phyloP scores from a whole-genome alignment of 2,329 filamentous ascomycete species.

The Fusarium sp. region DNA sequence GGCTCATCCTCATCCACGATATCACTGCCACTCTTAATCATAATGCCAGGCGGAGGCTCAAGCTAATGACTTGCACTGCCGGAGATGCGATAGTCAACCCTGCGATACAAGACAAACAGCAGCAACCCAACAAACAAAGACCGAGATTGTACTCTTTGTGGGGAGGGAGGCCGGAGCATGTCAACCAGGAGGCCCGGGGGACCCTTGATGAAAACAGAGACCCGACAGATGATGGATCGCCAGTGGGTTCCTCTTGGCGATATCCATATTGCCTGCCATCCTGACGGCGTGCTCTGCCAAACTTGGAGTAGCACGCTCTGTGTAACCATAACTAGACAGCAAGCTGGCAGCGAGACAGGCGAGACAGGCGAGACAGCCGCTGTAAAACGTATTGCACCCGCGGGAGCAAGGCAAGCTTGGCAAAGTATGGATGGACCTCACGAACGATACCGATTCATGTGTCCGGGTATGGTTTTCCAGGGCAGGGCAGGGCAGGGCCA shows the following conservation, averaged over 20 bases:
- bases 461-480: slow-evolving; percentile 35
- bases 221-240: slow-evolving; percentile 27
- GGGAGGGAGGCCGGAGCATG: slow-evolving; percentile 22
- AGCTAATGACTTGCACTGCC: slow-evolving; percentile 18
- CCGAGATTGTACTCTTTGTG: slow-evolving; percentile 19
- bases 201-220: slow-evolving; percentile 14
- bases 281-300: slow-evolving; percentile 33
- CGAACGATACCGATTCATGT: no score
- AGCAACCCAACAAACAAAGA: slow-evolving; percentile 6
- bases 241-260: slow-evolving; percentile 35
- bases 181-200: slow-evolving; percentile 26
- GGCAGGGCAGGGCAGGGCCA: not conserved
- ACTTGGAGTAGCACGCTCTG: slow-evolving; percentile 46
- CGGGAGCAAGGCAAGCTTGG: not conserved
- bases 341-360: slow-evolving; percentile 21
- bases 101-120: slow-evolving; percentile 11
- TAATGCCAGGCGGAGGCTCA: slow-evolving; percentile 23
- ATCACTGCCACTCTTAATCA: slow-evolving; percentile 25
- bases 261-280: slow-evolving; percentile 31
- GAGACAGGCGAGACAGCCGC: slow-evolving; percentile 37
- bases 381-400: slow-evolving; percentile 18
- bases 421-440: no score
- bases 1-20: slow-evolving; percentile 10
- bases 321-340: slow-evolving; percentile 42
- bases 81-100: slow-evolving; percentile 7